phyloP scores from a whole-genome alignment of 1,139 yeast genomes.

The Yamadazyma atlantica region DNA sequence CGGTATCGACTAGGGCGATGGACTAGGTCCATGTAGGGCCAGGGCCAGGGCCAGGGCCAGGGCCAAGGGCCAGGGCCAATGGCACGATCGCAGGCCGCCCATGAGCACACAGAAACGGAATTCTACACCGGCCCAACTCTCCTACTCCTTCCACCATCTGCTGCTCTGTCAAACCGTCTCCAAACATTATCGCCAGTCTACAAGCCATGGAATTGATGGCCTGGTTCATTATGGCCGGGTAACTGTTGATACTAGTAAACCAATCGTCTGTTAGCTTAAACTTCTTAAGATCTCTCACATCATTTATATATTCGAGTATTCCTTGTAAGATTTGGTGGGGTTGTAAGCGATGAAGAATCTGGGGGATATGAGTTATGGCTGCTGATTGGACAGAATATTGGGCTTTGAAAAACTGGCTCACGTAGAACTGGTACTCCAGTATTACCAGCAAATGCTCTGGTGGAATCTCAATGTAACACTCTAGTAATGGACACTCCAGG shows the following conservation, averaged over 20 bases:
- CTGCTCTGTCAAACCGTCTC: constrained; percentile 42
- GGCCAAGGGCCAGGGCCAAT: too few species aligned
- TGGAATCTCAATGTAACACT: background rate
- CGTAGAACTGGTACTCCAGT: background rate
- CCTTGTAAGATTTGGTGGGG: background rate
- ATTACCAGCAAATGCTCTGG: background rate
- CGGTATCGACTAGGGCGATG: too few species aligned
- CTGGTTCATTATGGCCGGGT: constrained; percentile 53
- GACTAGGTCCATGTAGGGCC: too few species aligned
- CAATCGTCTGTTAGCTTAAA: constrained; percentile 14
- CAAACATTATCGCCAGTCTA: constrained; percentile 72
- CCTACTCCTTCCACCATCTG: constrained; percentile 49
- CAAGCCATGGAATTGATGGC: constrained; percentile 66
- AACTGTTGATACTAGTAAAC: constrained; percentile 17
- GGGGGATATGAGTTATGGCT: constrained; percentile 4
- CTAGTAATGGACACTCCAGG: background rate
- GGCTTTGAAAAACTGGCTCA: constrained; percentile 1
- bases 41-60: too few species aligned
- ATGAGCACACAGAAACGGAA: constrained; percentile 85
- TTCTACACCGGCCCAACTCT: constrained; percentile 45
- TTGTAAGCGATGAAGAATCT: background rate
- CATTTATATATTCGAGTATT: constrained; percentile 20
- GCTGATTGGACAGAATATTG: background rate
- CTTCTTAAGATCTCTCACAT: constrained; percentile 30
- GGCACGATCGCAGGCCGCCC: constrained; percentile 80